phyloP scores from a whole-genome alignment of 768 basidiomycete genomes.

The Lactarius sanguifluus region DNA sequence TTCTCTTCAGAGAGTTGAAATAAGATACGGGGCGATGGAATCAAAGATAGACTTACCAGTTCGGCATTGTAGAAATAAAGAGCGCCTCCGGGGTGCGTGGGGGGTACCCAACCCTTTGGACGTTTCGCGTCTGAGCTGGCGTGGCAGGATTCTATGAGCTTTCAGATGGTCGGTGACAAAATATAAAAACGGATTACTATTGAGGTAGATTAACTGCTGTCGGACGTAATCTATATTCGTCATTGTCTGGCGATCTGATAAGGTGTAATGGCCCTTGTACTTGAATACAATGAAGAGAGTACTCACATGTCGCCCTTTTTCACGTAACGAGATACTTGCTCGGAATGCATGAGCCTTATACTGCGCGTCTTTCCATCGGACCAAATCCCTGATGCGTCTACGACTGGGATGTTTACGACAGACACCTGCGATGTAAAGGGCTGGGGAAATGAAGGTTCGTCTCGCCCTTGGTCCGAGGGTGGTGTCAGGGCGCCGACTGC shows the following conservation, averaged over 20 bases:
- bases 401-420: background rate
- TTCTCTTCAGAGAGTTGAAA: slow-evolving; percentile 1
- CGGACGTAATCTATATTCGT: background rate
- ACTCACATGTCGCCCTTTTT: slow-evolving; percentile 19
- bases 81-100: slow-evolving; percentile 14
- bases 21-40: background rate
- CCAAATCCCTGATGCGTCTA: background rate
- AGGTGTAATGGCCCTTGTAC: background rate
- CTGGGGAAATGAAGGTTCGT: background rate
- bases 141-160: background rate
- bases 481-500: background rate
- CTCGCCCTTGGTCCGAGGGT: background rate
- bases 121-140: background rate
- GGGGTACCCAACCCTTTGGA: slow-evolving; percentile 2
- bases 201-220: background rate
- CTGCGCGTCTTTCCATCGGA: too few relatives aligned
- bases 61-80: slow-evolving; percentile 18
- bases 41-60: background rate
- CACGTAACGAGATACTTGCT: slow-evolving; percentile 18
- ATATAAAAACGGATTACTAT: background rate
- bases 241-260: background rate
- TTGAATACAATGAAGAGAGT: background rate
- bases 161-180: background rate
- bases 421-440: background rate
- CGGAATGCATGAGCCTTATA: slow-evolving; percentile 15